Evolutionary conservation across 768 basidiomycete genomes (phyloP).

Genomic region (Multifurca ochricompacta): DNA sequence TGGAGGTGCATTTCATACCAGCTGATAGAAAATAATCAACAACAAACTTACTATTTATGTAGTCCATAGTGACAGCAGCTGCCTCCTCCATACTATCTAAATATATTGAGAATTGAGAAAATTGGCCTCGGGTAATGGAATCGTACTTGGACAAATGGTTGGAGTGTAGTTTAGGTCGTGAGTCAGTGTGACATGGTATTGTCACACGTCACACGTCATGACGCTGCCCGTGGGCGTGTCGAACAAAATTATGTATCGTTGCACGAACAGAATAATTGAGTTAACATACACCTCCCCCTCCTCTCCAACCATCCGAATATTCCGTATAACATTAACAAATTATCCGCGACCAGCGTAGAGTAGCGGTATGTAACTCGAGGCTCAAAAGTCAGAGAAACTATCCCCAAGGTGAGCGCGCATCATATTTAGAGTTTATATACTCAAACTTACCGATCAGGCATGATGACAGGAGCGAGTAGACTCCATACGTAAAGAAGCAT

Average conservation of each 20-base stretch:
- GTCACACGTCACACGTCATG: neutral
- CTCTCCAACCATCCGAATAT: neutral
- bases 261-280: neutral
- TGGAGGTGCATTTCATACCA: neutral
- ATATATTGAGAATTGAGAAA: too few relatives aligned
- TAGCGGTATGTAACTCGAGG: neutral
- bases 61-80: slow-evolving; percentile 41
- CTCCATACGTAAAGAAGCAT: slow-evolving; percentile 83
- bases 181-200: neutral
- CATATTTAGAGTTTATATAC: neutral
- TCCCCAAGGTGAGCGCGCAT: neutral
- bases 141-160: too few relatives aligned
- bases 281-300: slow-evolving; percentile 4
- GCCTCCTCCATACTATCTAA: slow-evolving; percentile 49
- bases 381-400: slow-evolving; percentile 10
- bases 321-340: neutral
- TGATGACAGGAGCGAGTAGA: slow-evolving; percentile 76
- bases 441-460: slow-evolving; percentile 74
- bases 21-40: neutral
- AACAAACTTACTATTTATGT: slow-evolving; percentile 37
- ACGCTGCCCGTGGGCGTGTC: neutral
- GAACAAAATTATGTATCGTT: neutral
- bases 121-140: too few relatives aligned
- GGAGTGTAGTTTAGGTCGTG: too few relatives aligned
- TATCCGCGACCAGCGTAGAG: neutral